A percentile compares a stretch with the other conserved stretches of the same genome.
Evolutionary conservation across 768 basidiomycete genomes (phyloP).

Genomic region (Boletus reticulatus): DNA sequence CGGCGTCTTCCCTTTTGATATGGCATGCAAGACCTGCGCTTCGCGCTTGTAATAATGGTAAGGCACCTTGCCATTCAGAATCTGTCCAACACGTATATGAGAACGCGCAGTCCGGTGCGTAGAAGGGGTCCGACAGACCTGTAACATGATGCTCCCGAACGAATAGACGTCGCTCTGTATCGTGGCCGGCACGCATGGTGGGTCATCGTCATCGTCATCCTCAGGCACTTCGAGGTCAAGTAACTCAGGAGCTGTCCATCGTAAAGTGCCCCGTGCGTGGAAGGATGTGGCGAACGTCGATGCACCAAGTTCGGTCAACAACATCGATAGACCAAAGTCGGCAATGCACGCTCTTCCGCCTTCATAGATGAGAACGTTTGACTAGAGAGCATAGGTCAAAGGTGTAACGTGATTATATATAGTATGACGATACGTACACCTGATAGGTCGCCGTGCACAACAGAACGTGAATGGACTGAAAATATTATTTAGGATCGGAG

Average conservation of each 20-base stretch:
- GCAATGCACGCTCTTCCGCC: too few relatives aligned
- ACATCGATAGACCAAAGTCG: too few relatives aligned
- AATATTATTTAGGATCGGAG: too few relatives aligned
- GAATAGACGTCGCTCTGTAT: not conserved
- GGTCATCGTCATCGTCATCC: too few relatives aligned
- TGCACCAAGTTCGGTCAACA: not conserved
- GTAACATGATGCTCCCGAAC: too few relatives aligned
- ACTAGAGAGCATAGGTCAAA: not conserved
- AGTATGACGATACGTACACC: slow-evolving; percentile 4
- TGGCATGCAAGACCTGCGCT: slow-evolving; percentile 4
- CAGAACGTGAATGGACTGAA: slow-evolving; percentile 16
- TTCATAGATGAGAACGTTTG: too few relatives aligned
- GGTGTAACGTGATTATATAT: not conserved
- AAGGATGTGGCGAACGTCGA: slow-evolving; percentile 18
- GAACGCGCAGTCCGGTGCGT: too few relatives aligned
- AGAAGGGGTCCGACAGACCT: not conserved
- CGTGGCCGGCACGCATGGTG: not conserved
- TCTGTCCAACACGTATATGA: not conserved
- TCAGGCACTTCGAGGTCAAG: slow-evolving; percentile 12
- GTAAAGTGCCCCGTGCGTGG: slow-evolving; percentile 4
- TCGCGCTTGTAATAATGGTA: slow-evolving; percentile 15
- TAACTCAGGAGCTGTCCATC: too few relatives aligned
- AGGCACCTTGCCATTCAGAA: slow-evolving; percentile 12
- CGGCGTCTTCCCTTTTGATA: slow-evolving; percentile 3
- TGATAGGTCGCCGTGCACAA: slow-evolving; percentile 21